These are phyloP conservation scores for Candida sphagnicola DNA, from an alignment of 805 yeast genomes.

Conservation along the genomic window DNA sequence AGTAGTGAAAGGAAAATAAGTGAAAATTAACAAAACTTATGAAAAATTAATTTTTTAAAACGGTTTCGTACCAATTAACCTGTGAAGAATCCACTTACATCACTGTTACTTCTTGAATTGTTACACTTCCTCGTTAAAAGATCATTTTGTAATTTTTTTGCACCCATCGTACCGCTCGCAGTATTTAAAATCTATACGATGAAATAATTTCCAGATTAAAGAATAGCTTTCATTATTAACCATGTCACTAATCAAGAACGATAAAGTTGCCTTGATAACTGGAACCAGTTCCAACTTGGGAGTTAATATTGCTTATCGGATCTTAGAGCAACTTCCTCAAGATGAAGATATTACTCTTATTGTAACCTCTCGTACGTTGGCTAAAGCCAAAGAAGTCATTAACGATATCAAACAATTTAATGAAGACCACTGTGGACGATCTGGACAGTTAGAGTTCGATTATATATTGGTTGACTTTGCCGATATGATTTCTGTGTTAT, in stretches of 20 bases:
- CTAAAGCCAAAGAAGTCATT: constrained; percentile 77
- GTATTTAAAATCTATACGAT: background rate
- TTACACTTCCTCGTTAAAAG: background rate
- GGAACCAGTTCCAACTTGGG: constrained; percentile 69
- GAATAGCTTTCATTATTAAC: background rate
- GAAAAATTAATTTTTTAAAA: too few relatives aligned
- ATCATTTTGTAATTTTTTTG: background rate
- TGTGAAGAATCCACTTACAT: too few relatives aligned
- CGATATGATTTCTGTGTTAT: constrained; percentile 78
- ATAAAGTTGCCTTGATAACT: constrained; percentile 37
- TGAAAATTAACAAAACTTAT: too few relatives aligned
- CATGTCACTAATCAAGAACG: constrained; percentile 14
- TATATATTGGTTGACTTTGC: constrained; percentile 87
- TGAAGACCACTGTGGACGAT: constrained; percentile 29
- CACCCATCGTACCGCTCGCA: too few relatives aligned
- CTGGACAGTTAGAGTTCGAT: constrained; percentile 73
- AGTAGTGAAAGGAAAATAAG: too few relatives aligned
- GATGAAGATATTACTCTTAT: constrained; percentile 66
- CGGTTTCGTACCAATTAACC: too few relatives aligned
- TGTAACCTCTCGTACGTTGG: constrained; percentile 85
- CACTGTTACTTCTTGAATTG: background rate
- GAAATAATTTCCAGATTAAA: too few relatives aligned
- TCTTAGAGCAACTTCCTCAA: constrained; percentile 57
- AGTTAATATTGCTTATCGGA: constrained; percentile 74
- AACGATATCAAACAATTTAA: constrained; percentile 47